Conservation (phyloP, 192 early-diverging fungal species). For the Coemansia aciculifera region DNA sequence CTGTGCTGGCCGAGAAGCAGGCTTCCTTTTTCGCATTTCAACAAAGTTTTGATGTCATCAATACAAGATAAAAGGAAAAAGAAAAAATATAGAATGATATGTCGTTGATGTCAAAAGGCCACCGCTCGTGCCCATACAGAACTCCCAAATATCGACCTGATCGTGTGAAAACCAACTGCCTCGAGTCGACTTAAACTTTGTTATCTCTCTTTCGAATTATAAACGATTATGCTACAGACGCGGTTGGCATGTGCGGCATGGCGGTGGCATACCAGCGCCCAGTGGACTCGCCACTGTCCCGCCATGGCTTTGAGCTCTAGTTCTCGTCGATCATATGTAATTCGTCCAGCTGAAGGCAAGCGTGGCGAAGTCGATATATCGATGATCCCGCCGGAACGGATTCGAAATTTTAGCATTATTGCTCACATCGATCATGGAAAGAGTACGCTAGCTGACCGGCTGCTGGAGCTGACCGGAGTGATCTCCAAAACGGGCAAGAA, state of each 20-base stretch:
- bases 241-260: neutral
- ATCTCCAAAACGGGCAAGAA: conserved; percentile 70
- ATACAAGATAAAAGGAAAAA: neutral
- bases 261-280: neutral
- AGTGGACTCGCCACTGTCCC: neutral
- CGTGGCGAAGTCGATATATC: conserved; percentile 59
- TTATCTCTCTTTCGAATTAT: neutral
- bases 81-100: no score
- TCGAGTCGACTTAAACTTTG: neutral
- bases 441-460: conserved; percentile 87
- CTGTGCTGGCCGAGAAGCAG: neutral
- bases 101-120: no score
- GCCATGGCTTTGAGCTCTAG: neutral
- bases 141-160: no score
- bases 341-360: conserved; percentile 10
- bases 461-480: conserved; percentile 89
- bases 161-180: neutral
- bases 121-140: no score
- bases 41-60: neutral
- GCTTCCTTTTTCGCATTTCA: neutral
- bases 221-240: conserved; percentile 10
- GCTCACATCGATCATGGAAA: conserved; percentile 90
- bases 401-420: conserved; percentile 92
- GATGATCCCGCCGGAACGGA: conserved; percentile 71
- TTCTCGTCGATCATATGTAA: neutral